Evolutionary conservation across 75 land plant genomes (phyloP), one percentile per base, ranked within the genome.

Genomic region (Sequoiadendron giganteum): DNA sequence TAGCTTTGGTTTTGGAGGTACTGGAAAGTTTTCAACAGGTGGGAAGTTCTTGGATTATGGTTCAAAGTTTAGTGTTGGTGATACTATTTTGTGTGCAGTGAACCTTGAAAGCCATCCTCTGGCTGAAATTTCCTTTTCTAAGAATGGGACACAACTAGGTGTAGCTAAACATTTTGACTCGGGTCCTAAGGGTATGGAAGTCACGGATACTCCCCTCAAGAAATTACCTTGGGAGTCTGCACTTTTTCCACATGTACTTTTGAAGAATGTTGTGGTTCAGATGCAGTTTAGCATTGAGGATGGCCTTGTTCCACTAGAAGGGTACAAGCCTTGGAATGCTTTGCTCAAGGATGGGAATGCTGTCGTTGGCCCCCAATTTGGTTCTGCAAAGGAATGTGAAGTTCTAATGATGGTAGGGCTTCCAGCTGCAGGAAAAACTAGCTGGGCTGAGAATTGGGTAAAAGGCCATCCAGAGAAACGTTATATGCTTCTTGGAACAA

Each of bases 1-100:
- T 56, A 93, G 94, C 86, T 93, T 89, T 90, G 94, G 93, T 4
- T 93, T 87, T 92, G 94, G 94, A 3, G 94, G 94, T 28, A 92
- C 94, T 18, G 94, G 94, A 40, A 93, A 93, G 55, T 93, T 93
- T 86, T 93, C 91, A 76, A 86, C 54, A 49, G 83, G 80, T 56
- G 91, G 91, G 10, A 88, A 88, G 54, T 93, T 93, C 68, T 82
- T 39, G 5, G 87, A 90, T 72, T 93, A 92, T 88, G 94, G 94
- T 83, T 82, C 85, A 21, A 89, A 89, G 73, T 93, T 90, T 68
- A 86, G 93, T 18, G 89, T 90, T 83, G 94, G 94, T 47, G 94
- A 93, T 86, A 92, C 91, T n/a, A 92, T 93, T 83, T 84, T 92
- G 34, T 93, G 94, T 87, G 84, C 93, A 77, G 91, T 93, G 81